A percentile compares a stretch with the other conserved stretches of the same genome.
These are phyloP conservation scores for Termitomyces eurrhizus DNA, from an alignment of 768 basidiomycete genomes.

Conservation along the genomic window DNA sequence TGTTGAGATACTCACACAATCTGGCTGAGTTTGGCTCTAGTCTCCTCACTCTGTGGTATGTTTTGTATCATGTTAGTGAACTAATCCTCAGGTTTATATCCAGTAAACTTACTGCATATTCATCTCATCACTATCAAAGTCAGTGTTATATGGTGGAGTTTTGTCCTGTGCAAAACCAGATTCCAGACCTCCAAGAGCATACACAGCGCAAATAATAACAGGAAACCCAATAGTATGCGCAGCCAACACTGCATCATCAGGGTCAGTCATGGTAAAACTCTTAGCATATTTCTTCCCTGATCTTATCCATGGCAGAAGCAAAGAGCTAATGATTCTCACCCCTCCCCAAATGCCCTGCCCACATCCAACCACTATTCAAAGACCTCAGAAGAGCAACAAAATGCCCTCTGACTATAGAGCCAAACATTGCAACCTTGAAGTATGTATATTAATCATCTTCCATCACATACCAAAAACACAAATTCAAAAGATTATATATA, in stretches of 20 bases:
- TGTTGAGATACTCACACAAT: constrained; percentile 98
- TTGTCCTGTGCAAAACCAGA: constrained; percentile 92
- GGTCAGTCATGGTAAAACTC: constrained; percentile 81
- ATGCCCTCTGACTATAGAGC: too few relatives aligned
- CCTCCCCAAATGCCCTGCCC: too few relatives aligned
- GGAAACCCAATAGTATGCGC: constrained; percentile 88
- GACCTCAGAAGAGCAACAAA: too few relatives aligned
- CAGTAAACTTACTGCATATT: constrained; percentile 93
- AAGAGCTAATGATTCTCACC: constrained; percentile 97
- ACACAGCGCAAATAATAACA: constrained; percentile 95
- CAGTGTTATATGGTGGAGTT: constrained; percentile 98
- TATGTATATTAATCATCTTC: too few relatives aligned
- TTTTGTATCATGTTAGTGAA: constrained; percentile 36
- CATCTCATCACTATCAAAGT: constrained; percentile 99
- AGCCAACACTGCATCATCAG: constrained; percentile 79
- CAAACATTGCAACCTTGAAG: too few relatives aligned
- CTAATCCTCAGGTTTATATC: not conserved
- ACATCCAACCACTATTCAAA: too few relatives aligned
- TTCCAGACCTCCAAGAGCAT: constrained; percentile 95
- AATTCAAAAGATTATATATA: too few relatives aligned
- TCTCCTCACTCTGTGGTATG: constrained; percentile 97
- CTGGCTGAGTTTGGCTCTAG: constrained; percentile 94
- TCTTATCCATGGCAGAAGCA: constrained; percentile 89
- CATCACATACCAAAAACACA: too few relatives aligned
- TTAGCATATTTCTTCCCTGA: constrained; percentile 96